These are phyloP conservation scores for Pseudocohnilembus persalinus DNA, from an alignment of 169 alveolate species.

Conservation along the genomic window DNA sequence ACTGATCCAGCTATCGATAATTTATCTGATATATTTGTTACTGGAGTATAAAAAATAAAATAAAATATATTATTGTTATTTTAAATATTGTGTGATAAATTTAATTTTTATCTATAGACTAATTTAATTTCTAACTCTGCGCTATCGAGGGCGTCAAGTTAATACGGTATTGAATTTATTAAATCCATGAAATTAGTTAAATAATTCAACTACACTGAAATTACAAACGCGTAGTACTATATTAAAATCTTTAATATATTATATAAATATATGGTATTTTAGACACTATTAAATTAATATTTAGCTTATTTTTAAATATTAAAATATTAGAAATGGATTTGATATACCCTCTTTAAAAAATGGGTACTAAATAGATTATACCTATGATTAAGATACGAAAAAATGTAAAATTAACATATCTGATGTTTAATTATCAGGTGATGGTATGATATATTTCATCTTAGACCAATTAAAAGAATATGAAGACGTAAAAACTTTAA, in stretches of 20 bases:
- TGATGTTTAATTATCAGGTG: not conserved
- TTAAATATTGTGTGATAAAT: too few relatives aligned
- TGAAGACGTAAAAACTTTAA: not conserved
- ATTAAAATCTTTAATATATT: too few relatives aligned
- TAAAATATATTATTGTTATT: too few relatives aligned
- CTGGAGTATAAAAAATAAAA: not conserved
- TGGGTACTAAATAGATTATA: not conserved
- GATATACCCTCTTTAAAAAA: not conserved
- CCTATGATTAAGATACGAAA: not conserved
- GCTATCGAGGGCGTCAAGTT: not conserved
- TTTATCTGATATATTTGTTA: not conserved
- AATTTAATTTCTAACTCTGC: not conserved
- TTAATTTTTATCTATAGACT: not conserved
- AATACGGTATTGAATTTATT: not conserved
- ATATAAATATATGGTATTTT: not conserved
- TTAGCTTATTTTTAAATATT: not conserved
- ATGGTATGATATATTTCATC: not conserved
- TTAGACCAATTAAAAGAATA: not conserved
- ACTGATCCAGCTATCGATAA: not conserved
- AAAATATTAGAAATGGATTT: not conserved
- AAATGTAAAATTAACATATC: too few relatives aligned
- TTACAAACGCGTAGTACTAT: too few relatives aligned
- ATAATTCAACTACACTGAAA: too few relatives aligned
- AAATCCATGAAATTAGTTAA: not conserved
- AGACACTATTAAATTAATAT: too few relatives aligned